Conservation (phyloP, 2,329 filamentous ascomycete species). For the Nemania diffusa region DNA sequence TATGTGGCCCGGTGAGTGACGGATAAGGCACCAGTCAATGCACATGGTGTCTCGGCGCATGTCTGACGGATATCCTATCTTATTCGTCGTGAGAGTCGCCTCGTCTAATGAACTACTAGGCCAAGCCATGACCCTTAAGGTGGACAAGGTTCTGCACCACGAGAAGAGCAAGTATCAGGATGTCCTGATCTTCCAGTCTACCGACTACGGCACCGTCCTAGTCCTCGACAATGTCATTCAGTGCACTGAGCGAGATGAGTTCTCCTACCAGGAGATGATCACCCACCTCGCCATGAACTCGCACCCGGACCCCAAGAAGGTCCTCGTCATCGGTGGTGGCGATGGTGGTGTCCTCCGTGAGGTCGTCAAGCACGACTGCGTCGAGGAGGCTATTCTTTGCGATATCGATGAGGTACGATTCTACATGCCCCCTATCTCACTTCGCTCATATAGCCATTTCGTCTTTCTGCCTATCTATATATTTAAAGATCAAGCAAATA, state of each 20-base stretch:
- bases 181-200: slow-evolving; percentile 98
- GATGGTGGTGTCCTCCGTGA: slow-evolving; percentile 98
- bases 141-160: slow-evolving; percentile 98
- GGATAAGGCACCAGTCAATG: slow-evolving; percentile 1
- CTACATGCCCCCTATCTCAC: slow-evolving; percentile 56
- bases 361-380: slow-evolving; percentile 97
- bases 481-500: background rate
- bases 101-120: slow-evolving; percentile 58
- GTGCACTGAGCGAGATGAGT: slow-evolving; percentile 98
- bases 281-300: slow-evolving; percentile 98
- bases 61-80: background rate
- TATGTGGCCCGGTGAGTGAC: slow-evolving; percentile 85
- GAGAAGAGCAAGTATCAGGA: slow-evolving; percentile 99
- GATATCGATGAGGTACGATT: slow-evolving; percentile 88
- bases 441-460: slow-evolving; percentile 50
- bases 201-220: slow-evolving; percentile 93
- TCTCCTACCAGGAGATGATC: slow-evolving; percentile 99
- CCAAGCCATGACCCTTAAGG: slow-evolving; percentile 98
- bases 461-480: background rate
- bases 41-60: background rate
- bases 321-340: slow-evolving; percentile 96
- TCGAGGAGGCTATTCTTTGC: slow-evolving; percentile 95
- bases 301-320: slow-evolving; percentile 97
- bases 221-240: slow-evolving; percentile 99
- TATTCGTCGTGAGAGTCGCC: background rate